Evolutionary conservation across 2,329 filamentous ascomycete genomes (phyloP).

Genomic region (Cytospora mali): DNA sequence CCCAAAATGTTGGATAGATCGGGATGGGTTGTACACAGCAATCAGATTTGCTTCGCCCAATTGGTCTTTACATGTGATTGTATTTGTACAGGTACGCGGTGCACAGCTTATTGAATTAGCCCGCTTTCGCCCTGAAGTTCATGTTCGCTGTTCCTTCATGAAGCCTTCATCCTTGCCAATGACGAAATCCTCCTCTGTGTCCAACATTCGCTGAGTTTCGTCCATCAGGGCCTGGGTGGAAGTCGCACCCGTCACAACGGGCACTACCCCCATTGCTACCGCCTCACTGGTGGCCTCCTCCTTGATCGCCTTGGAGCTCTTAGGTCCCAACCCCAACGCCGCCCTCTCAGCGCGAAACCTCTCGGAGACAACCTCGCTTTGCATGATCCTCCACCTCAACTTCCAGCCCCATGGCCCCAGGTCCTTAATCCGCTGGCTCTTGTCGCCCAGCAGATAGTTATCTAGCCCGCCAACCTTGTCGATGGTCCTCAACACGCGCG

Average conservation of each 20-base stretch:
- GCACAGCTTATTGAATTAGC: neutral
- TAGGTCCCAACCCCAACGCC: conserved; percentile 64
- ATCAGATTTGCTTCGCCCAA: neutral
- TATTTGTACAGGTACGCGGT: neutral
- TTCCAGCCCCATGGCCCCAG: conserved; percentile 90
- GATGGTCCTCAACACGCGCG: conserved; percentile 72
- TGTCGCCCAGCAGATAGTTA: conserved; percentile 84
- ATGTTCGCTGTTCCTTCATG: conserved; percentile 35
- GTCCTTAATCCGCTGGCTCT: conserved; percentile 77
- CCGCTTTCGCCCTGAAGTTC: neutral
- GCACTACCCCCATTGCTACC: neutral
- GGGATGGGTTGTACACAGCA: neutral
- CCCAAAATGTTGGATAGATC: neutral
- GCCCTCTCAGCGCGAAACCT: conserved; percentile 67
- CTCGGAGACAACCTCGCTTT: conserved; percentile 66
- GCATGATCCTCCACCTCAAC: conserved; percentile 87
- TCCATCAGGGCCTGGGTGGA: conserved; percentile 39
- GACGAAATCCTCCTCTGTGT: conserved; percentile 46
- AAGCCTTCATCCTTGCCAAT: conserved; percentile 34
- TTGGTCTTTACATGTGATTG: neutral
- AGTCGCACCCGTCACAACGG: neutral
- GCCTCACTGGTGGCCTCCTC: conserved; percentile 25
- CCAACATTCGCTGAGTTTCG: conserved; percentile 44
- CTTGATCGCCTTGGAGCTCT: conserved; percentile 40
- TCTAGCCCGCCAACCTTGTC: conserved; percentile 88